Evolutionary conservation across 805 yeast species (phyloP).

Genomic region (Grigorovia humatica): DNA sequence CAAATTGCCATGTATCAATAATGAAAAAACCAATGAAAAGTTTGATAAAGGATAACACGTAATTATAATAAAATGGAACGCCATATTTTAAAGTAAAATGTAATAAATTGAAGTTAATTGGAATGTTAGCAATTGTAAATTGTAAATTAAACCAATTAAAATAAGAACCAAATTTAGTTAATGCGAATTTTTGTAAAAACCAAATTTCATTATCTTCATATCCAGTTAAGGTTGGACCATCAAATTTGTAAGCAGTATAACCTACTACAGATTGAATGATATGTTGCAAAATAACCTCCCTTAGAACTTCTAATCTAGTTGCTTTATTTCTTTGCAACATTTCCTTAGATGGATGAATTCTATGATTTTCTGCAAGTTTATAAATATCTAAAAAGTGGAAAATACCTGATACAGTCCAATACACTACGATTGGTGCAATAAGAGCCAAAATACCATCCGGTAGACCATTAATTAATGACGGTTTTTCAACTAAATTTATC

Average conservation of each 20-base stretch:
- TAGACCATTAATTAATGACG: conserved; percentile 8
- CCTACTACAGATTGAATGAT: conserved; percentile 73
- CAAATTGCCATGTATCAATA: conserved; percentile 93
- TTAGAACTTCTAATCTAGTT: conserved; percentile 52
- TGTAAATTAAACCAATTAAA: conserved; percentile 33
- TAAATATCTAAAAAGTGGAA: conserved; percentile 69
- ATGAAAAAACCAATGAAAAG: conserved; percentile 55
- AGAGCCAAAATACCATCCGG: conserved; percentile 63
- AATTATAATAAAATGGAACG: conserved; percentile 47
- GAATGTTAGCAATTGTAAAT: conserved; percentile 12
- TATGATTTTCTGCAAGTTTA: conserved; percentile 67
- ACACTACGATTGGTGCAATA: conserved; percentile 65
- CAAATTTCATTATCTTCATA: conserved; percentile 40
- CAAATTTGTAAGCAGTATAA: conserved; percentile 41
- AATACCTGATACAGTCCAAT: conserved; percentile 68
- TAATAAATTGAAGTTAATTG: not conserved
- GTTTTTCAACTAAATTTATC: conserved; percentile 7
- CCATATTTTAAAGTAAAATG: conserved; percentile 8
- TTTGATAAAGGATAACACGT: conserved; percentile 51
- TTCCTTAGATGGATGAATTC: conserved; percentile 91
- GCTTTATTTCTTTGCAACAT: conserved; percentile 69
- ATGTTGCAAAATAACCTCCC: conserved; percentile 82
- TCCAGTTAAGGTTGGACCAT: conserved; percentile 44
- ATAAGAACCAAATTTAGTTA: conserved; percentile 3
- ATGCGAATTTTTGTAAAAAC: conserved; percentile 27